Base-by-base conservation (phyloP, 352 stramenopile genomes). In the Phytophthora pluvialis region DNA sequence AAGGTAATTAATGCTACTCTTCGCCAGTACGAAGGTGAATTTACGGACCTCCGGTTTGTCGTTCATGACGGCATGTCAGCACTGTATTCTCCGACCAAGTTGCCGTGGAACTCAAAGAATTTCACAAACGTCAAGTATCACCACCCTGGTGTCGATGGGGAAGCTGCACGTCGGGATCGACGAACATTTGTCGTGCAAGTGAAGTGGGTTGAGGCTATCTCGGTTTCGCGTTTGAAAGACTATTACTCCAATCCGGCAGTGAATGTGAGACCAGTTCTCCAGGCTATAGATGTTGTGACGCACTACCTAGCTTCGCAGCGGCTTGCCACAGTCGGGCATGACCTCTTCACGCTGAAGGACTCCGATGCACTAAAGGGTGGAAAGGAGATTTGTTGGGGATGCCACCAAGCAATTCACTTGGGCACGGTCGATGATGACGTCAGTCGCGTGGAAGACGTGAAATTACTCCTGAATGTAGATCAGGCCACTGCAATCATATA, bases 301-400 rank as follows among this genome's bases (percentile, higher is more conserved):
- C 81, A 81, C 8, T 78, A 90, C 46, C 53, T 86, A 2, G 75
- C 77, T 7, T 64, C 73, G 5, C 75, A 88, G 40, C 76, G 75
- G 8, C 62, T 87, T 52, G 86, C 88, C 46, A 52, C 74, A 8
- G 75, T 89, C 3, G 81, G 83, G 0, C 72, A 80, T 25, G 90
- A 93, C 48, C 77, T 93, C n/a, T 93, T 91, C 47, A 78, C 71
- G 0, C 80, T 88, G 72, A 81, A 82, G 60, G 83, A 86, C 26
- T 86, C 76, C 1, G 63, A 87, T 39, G 39, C 74, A 13, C 50
- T 93, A 0, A 79, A 80, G 9, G 81, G 80, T 16, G 83, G 83
- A 39, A 86, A 86, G 11, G 81, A 91, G 31, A 47, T 90, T 0
- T 88, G 76, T 45, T 91, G 78, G 76, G 83, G 83, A 0, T 93